phyloP scores from a whole-genome alignment of 2,329 filamentous ascomycete genomes.

The Botrytis sinoallii region DNA sequence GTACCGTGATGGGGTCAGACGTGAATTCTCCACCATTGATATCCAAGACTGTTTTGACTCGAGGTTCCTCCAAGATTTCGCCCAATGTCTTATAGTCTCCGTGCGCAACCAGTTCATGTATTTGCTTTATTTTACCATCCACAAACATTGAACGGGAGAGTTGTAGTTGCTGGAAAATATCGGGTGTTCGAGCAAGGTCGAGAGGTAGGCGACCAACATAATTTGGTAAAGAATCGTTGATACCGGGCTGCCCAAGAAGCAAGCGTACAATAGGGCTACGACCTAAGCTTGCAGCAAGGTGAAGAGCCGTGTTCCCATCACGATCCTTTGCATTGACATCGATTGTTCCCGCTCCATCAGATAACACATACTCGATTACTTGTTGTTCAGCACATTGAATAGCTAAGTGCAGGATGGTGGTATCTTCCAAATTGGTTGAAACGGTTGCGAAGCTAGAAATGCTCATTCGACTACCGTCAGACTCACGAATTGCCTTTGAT shows the following conservation, averaged over 20 bases:
- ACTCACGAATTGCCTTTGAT: slow-evolving; percentile 76
- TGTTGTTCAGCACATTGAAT: slow-evolving; percentile 92
- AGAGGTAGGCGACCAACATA: slow-evolving; percentile 80
- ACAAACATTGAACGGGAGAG: slow-evolving; percentile 86
- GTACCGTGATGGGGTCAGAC: slow-evolving; percentile 72
- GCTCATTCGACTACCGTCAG: slow-evolving; percentile 42
- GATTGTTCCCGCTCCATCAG: slow-evolving; percentile 62
- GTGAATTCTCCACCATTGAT: slow-evolving; percentile 89
- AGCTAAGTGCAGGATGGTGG: slow-evolving; percentile 86
- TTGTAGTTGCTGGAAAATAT: slow-evolving; percentile 94
- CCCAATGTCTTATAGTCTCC: slow-evolving; percentile 77
- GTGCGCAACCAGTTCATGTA: slow-evolving; percentile 72
- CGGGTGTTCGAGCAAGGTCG: slow-evolving; percentile 84
- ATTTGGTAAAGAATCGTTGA: slow-evolving; percentile 88
- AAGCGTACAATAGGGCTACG: slow-evolving; percentile 77
- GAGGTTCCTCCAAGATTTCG: slow-evolving; percentile 75
- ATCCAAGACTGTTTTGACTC: slow-evolving; percentile 82
- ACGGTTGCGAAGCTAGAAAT: slow-evolving; percentile 40
- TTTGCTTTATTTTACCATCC: slow-evolving; percentile 77
- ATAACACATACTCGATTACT: slow-evolving; percentile 92
- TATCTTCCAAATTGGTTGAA: slow-evolving; percentile 63
- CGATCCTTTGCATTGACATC: slow-evolving; percentile 89
- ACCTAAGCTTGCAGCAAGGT: slow-evolving; percentile 81
- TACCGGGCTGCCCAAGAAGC: slow-evolving; percentile 74
- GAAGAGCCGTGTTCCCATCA: slow-evolving; percentile 91